Evolutionary conservation across 495 filamentous ascomycete species (phyloP).

Genomic region (Penicillium taxi): DNA sequence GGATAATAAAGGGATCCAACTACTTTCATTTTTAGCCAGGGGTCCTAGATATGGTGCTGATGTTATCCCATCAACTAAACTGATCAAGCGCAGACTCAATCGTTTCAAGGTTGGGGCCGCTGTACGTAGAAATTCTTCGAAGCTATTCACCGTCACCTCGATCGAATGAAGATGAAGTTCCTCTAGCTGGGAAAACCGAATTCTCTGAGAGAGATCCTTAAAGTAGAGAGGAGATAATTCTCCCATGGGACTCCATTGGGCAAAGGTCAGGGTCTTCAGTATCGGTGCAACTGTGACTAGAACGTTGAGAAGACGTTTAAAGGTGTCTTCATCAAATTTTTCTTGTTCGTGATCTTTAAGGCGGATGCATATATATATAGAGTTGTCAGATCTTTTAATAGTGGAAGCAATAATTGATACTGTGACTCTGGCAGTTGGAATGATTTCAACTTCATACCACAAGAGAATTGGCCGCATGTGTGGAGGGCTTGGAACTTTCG

Average conservation of each 20-base stretch:
- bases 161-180: slow-evolving; percentile 6
- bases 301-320: slow-evolving; percentile 2
- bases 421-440: slow-evolving; percentile 1
- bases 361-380: slow-evolving; percentile 5
- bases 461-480: slow-evolving; percentile 1
- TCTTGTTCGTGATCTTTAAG: not conserved
- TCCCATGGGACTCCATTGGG: slow-evolving; percentile 2
- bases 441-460: slow-evolving; percentile 1
- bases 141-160: slow-evolving; percentile 1
- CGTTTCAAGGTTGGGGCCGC: slow-evolving; percentile 3
- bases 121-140: slow-evolving; percentile 1
- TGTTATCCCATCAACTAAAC: slow-evolving; percentile 2
- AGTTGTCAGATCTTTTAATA: not conserved
- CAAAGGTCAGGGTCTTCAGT: slow-evolving; percentile 3
- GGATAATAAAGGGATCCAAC: slow-evolving; percentile 1
- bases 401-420: slow-evolving; percentile 2
- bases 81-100: not conserved
- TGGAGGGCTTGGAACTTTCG: not conserved
- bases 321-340: not conserved
- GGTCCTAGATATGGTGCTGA: slow-evolving; percentile 3
- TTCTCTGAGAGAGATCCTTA: slow-evolving; percentile 1
- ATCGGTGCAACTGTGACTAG: slow-evolving; percentile 2
- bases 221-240: slow-evolving; percentile 4
- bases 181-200: slow-evolving; percentile 3
- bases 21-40: not conserved